Base-by-base conservation (phyloP, 225 moss, liverwort and hornwort genomes). In the Neckera pumila region DNA sequence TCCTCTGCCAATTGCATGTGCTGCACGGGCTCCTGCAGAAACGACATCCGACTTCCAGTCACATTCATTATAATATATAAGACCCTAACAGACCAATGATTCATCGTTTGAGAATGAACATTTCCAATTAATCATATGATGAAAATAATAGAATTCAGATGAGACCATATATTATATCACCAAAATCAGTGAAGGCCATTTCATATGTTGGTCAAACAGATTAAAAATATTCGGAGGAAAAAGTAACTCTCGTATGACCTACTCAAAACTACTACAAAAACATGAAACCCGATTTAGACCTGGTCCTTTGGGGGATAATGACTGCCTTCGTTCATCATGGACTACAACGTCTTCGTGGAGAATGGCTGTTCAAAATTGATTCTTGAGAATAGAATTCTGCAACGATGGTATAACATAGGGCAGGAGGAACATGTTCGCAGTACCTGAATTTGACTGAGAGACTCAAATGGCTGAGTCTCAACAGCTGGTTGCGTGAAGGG, bases 401-500 rank as follows among this genome's bases (percentile, higher is more conserved):
- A 54, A 75, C 53, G 14, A 83, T 21, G 56, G 34, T 43, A 54
- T 26, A 21, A 33, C 13, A 80, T 7, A 34, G 67, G 66, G 66
- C 33, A 65, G 67, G 47, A 58, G 27, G 80, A 67, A 42, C 40
- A 42, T 59, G 59, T 28, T 79, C 13, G 19, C 42, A 47, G 64
- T 82, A 82, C 91, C 90, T 92, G 90, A 42, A 73, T 19, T 86
- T 79, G 47, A 45, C 64, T 71, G 26, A 82, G 54, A 64, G 83
- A 80, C 56, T 91, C 92, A 53, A 49, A 71, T 70, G 86, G 54
- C 80, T 94, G 90, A 88, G 81, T 88, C 80, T 82, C 94, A 57
- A 70, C 2, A 40, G 86, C 90, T 33, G 92, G 92, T 90, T 94
- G 94, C 30, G 93, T 93, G 84, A 88, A 86, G 75, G 82, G 93